Evolutionary conservation across 2,329 filamentous ascomycete species (phyloP).

Genomic region (Colletotrichum orchidophilum): DNA sequence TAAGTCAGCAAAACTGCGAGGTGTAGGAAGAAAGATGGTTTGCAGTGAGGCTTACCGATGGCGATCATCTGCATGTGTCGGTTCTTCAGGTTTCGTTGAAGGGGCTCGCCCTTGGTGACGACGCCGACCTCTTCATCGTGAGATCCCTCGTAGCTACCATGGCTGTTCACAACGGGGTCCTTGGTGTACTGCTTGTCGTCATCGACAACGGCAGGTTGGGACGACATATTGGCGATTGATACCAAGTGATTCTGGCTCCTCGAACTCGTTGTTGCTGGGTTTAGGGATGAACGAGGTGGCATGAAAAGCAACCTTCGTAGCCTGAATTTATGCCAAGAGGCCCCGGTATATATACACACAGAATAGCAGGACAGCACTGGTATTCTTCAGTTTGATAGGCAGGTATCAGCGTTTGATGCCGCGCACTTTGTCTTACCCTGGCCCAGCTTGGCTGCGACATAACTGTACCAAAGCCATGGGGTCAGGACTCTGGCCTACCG

Average conservation of each 20-base stretch:
- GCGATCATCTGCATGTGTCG: slow-evolving; percentile 71
- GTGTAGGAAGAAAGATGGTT: slow-evolving; percentile 36
- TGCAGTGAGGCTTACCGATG: slow-evolving; percentile 50
- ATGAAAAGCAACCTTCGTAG: neutral
- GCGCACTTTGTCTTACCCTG: neutral
- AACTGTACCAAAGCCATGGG: slow-evolving; percentile 11
- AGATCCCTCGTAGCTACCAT: slow-evolving; percentile 14
- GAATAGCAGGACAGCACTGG: neutral
- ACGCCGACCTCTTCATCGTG: slow-evolving; percentile 48
- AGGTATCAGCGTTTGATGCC: neutral
- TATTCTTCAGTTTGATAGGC: neutral
- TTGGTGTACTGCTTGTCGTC: slow-evolving; percentile 26
- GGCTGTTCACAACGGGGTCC: slow-evolving; percentile 10
- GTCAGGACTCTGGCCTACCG: neutral
- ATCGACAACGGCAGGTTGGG: slow-evolving; percentile 8
- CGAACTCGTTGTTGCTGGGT: neutral
- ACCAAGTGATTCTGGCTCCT: neutral
- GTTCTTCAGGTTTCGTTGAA: slow-evolving; percentile 54
- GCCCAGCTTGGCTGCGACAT: neutral
- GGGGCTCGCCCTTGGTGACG: slow-evolving; percentile 39
- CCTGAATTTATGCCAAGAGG: neutral
- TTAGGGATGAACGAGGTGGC: neutral
- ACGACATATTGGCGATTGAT: slow-evolving; percentile 15
- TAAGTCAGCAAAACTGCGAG: slow-evolving; percentile 52
- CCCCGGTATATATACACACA: slow-evolving; percentile 13